Base-by-base conservation (phyloP, 73 alveolate genomes). In the Paramecium biaurelia region DNA sequence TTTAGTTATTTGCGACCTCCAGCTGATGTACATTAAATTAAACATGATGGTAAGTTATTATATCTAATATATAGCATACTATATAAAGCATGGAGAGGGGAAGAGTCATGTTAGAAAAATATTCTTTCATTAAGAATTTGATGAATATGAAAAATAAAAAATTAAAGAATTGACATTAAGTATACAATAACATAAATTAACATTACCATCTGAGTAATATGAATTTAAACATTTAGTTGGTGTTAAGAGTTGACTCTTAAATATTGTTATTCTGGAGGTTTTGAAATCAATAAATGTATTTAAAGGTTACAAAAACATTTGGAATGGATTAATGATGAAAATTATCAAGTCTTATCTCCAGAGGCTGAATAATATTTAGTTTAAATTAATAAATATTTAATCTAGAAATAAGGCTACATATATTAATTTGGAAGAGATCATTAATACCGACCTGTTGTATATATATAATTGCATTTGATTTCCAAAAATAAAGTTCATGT, bases 181-280 rank as follows among this genome's bases (percentile, higher is more conserved):
- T 18, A 89, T 89, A 1, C 68, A 89, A 43, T 70, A 89, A 32
- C 92, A 89, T 28, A 43, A 68, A 41, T 38, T 89, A 49, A 15
- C 26, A 34, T 43, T 89, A 21, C 94, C 94, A 10, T 32, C 45
- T 41, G 94, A 89, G 94, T 89, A 89, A 70, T 2, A 38, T 10
- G 5, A 43, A 26, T 18, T 11, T 43, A 70, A n/a, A 37, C 24
- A 12, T 70, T 57, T 89, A 89, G 94, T 70, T 89, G 94, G 94
- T 57, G 53, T 47, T 38, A 49, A 28, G 94, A 76, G 76, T 68
- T 63, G 85, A 89, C 94, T 7, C 74, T 89, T 34, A 89, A 89
- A 35, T 89, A 89, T 70, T 89, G 94, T 14, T 89, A 89, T 89
- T 89, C 94, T 0, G 94, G 94, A 38, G 92, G 94, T n/a, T 89